Conservation (phyloP, 192 early-diverging fungal genomes). For the Coemansia sp. region DNA sequence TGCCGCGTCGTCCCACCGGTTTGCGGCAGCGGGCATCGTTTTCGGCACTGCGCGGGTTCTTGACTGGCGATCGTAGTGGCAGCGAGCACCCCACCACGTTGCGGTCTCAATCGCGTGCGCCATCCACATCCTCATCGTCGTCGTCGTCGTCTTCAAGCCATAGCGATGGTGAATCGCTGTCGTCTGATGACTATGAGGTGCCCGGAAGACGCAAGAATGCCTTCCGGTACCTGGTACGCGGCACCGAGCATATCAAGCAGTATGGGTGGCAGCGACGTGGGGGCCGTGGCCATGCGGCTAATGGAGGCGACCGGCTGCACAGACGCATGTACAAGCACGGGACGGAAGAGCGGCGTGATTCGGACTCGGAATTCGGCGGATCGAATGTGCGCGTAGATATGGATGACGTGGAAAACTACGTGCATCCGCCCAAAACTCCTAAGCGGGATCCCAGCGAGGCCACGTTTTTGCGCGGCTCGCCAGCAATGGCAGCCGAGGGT, state of each 20-base stretch:
- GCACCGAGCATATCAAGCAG: conserved; percentile 51
- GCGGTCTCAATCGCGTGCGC: conserved; percentile 4
- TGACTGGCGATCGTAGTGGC: conserved; percentile 1
- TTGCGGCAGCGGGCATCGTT: conserved; percentile 33
- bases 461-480: conserved; percentile 22
- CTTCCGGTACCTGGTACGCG: conserved; percentile 45
- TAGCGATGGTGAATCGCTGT: conserved; percentile 9
- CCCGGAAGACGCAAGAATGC: conserved; percentile 36
- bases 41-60: conserved; percentile 30
- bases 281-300: not conserved
- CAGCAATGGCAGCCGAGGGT: conserved; percentile 1
- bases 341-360: conserved; percentile 28
- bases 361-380: conserved; percentile 40
- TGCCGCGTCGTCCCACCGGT: conserved; percentile 11
- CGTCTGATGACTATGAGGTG: conserved; percentile 16
- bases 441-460: not conserved
- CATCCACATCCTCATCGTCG: conserved; percentile 14
- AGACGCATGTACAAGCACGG: conserved; percentile 30
- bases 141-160: conserved; percentile 23
- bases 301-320: conserved; percentile 14
- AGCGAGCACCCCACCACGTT: no score
- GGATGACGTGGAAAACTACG: conserved; percentile 51
- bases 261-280: conserved; percentile 13
- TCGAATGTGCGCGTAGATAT: conserved; percentile 37
- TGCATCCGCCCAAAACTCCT: conserved; percentile 26